Conservation (phyloP, 108 stramenopile species). For the Pseudonitzschia multiseries region DNA sequence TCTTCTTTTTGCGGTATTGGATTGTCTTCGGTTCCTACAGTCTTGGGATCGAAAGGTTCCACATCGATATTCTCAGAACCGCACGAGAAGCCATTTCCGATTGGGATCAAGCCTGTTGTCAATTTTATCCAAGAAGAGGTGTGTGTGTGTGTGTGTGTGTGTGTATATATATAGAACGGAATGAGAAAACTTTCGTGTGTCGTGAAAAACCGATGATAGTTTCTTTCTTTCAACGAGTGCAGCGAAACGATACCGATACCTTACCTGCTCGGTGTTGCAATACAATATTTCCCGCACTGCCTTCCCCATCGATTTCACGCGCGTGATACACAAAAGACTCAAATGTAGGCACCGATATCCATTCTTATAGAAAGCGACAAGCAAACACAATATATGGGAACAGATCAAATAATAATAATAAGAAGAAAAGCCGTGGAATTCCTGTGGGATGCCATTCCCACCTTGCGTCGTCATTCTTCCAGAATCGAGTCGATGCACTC, state of each 20-base stretch:
- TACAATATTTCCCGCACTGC: slow-evolving; percentile 30
- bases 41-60: slow-evolving; percentile 35
- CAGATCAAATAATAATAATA: too few relatives aligned
- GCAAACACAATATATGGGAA: neutral
- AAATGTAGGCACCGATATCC: slow-evolving; percentile 27
- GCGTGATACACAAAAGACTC: slow-evolving; percentile 49
- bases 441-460: too few relatives aligned
- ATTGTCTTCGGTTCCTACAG: slow-evolving; percentile 11
- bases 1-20: slow-evolving; percentile 4
- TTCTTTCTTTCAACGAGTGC: neutral
- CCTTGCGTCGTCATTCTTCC: too few relatives aligned
- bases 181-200: neutral
- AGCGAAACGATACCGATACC: neutral
- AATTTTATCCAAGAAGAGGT: too few relatives aligned
- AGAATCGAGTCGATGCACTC: neutral
- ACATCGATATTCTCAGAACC: slow-evolving; percentile 23
- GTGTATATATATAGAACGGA: too few relatives aligned
- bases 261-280: slow-evolving; percentile 49
- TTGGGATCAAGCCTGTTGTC: slow-evolving; percentile 23
- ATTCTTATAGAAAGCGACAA: neutral
- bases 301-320: slow-evolving; percentile 38
- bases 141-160: too few relatives aligned
- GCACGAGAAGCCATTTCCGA: slow-evolving; percentile 24
- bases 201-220: neutral
- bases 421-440: neutral